Evolutionary conservation across 2,329 filamentous ascomycete genomes (phyloP).

Genomic region (Sporothrix euskadiensis): DNA sequence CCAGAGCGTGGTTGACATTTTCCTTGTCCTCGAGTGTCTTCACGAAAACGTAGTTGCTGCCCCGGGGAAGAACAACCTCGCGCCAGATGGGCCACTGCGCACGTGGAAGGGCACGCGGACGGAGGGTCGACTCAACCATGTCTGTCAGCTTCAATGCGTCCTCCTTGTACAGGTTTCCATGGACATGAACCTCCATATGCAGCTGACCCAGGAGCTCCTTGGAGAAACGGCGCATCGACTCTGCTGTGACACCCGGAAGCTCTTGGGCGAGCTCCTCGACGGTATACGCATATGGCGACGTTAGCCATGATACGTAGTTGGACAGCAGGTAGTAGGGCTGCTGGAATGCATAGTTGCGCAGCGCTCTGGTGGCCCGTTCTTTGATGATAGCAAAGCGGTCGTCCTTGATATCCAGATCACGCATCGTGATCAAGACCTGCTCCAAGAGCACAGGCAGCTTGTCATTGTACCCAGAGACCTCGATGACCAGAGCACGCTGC

Average conservation of each 20-base stretch:
- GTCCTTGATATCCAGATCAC: conserved; percentile 78
- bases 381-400: conserved; percentile 91
- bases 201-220: conserved; percentile 79
- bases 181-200: conserved; percentile 82
- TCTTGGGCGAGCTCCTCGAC: conserved; percentile 79
- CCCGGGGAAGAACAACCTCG: conserved; percentile 73
- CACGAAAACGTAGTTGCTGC: conserved; percentile 81
- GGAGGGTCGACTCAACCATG: conserved; percentile 74
- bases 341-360: conserved; percentile 84
- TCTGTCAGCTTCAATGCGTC: conserved; percentile 85
- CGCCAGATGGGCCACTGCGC: conserved; percentile 79
- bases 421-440: conserved; percentile 81
- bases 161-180: conserved; percentile 93
- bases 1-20: conserved; percentile 86
- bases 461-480: conserved; percentile 90
- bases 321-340: conserved; percentile 88
- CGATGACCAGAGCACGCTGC: conserved; percentile 71
- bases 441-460: conserved; percentile 89
- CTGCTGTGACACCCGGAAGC: conserved; percentile 69
- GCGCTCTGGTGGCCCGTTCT: conserved; percentile 73
- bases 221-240: conserved; percentile 75
- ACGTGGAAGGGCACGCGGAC: conserved; percentile 70
- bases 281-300: conserved; percentile 72
- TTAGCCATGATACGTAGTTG: conserved; percentile 79
- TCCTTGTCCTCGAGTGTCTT: conserved; percentile 79